Conservation (phyloP, 108 stramenopile genomes). For the Licmophora abbreviata region DNA sequence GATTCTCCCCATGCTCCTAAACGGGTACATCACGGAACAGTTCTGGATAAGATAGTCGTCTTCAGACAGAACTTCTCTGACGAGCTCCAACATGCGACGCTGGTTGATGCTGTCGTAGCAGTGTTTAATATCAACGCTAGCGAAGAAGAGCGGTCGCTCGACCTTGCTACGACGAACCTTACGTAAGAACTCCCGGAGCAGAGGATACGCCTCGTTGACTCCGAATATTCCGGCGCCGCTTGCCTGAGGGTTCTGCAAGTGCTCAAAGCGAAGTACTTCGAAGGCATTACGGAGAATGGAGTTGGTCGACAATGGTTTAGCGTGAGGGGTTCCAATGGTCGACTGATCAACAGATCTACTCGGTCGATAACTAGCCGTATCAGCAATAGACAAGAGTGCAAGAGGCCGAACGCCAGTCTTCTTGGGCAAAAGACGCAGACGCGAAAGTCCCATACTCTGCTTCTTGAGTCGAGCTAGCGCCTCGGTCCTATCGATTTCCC, state of each 20-base stretch:
- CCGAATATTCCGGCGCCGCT: slow-evolving; percentile 66
- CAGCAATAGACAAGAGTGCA: slow-evolving; percentile 42
- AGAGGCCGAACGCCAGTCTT: slow-evolving; percentile 72
- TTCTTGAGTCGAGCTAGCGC: slow-evolving; percentile 16
- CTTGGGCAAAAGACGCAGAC: slow-evolving; percentile 68
- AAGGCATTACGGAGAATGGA: slow-evolving; percentile 45
- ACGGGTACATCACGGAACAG: slow-evolving; percentile 38
- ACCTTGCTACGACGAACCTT: slow-evolving; percentile 7
- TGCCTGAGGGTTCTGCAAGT: slow-evolving; percentile 14
- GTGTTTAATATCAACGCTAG: slow-evolving; percentile 72
- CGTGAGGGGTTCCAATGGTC: neutral
- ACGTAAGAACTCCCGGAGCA: slow-evolving; percentile 39
- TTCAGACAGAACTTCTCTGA: slow-evolving; percentile 33
- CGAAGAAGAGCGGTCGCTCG: slow-evolving; percentile 46
- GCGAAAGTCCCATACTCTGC: slow-evolving; percentile 58
- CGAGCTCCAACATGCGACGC: slow-evolving; percentile 38
- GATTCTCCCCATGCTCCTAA: slow-evolving; percentile 10
- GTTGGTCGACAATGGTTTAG: slow-evolving; percentile 33
- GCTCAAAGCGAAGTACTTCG: slow-evolving; percentile 61
- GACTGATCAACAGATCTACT: too few relatives aligned
- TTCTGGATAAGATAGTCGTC: slow-evolving; percentile 61
- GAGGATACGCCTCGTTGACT: slow-evolving; percentile 52
- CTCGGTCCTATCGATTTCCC: slow-evolving; percentile 20
- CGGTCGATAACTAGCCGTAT: neutral
- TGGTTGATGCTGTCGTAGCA: slow-evolving; percentile 83